phyloP scores from a whole-genome alignment of 331 rosid genomes.

The Rosa hybrid region DNA sequence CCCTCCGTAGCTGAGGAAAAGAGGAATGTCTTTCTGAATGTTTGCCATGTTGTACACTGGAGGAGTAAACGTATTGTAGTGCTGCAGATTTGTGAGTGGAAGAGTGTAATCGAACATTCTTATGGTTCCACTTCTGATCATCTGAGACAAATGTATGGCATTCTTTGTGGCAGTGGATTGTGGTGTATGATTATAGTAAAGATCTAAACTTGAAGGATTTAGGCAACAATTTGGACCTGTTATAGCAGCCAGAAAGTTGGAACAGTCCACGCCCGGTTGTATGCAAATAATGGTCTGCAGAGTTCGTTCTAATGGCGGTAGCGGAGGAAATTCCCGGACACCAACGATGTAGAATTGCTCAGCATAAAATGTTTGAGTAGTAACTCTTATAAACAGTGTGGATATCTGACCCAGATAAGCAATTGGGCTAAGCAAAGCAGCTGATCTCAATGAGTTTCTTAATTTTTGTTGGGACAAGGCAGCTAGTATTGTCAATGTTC shows the following conservation, averaged over 20 bases:
- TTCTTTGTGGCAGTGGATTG: constrained; percentile 77
- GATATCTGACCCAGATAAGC: constrained; percentile 68
- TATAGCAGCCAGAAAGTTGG: constrained; percentile 57
- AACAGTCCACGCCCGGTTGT: constrained; percentile 64
- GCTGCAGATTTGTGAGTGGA: constrained; percentile 39
- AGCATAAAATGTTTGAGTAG: constrained; percentile 41
- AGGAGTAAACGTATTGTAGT: constrained; percentile 65
- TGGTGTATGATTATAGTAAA: constrained; percentile 56
- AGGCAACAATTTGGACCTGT: constrained; percentile 85
- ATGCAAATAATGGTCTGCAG: constrained; percentile 51
- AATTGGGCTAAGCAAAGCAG: constrained; percentile 77
- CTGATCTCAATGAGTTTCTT: constrained; percentile 55
- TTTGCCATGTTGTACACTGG: constrained; percentile 66
- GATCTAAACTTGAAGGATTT: constrained; percentile 46
- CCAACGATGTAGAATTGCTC: constrained; percentile 43
- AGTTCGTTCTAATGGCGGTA: constrained; percentile 45
- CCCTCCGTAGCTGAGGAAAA: constrained; percentile 65
- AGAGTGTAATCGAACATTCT: constrained; percentile 63
- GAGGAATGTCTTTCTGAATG: constrained; percentile 64
- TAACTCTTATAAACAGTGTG: constrained; percentile 59
- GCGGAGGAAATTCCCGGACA: constrained; percentile 56
- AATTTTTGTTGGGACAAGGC: constrained; percentile 64
- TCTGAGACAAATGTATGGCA: constrained; percentile 69
- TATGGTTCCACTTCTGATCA: constrained; percentile 67
- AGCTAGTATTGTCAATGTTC: constrained; percentile 68